A percentile compares a stretch with the other conserved stretches of the same genome.
phyloP scores from a whole-genome alignment of 2,329 filamentous ascomycete genomes.

The Chaetomium globosum region DNA sequence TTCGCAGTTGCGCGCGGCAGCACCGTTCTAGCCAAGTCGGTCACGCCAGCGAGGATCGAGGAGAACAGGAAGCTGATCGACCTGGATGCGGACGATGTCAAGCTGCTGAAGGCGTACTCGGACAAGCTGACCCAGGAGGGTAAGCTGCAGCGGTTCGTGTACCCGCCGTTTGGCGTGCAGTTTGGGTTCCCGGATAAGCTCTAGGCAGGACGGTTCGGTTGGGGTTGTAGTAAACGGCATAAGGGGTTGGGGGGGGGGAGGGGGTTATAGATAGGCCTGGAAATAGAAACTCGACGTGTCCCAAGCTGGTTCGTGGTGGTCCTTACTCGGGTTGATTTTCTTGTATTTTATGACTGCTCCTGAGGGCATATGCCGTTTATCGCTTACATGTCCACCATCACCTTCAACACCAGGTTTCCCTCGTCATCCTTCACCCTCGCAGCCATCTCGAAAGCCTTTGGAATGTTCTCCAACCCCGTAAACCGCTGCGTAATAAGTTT shows the following conservation, averaged over 20 bases:
- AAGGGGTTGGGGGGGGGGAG: no score
- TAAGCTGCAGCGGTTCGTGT: constrained; percentile 64
- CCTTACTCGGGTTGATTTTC: neutral
- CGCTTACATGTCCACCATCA: constrained; percentile 42
- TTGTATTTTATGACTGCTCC: neutral
- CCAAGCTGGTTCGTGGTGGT: neutral
- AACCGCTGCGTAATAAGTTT: constrained; percentile 73
- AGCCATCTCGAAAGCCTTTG: constrained; percentile 73
- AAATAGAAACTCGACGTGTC: constrained; percentile 4
- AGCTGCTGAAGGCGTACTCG: constrained; percentile 59
- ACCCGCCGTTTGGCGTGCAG: constrained; percentile 68
- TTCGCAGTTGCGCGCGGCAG: constrained; percentile 64
- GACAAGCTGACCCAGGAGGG: constrained; percentile 52
- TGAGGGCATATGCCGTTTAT: neutral
- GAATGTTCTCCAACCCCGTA: constrained; percentile 62
- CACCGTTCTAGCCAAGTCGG: constrained; percentile 74
- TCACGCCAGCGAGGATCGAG: constrained; percentile 68
- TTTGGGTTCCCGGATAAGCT: constrained; percentile 74
- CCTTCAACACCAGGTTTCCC: constrained; percentile 74
- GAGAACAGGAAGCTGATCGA: constrained; percentile 69
- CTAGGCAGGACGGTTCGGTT: constrained; percentile 5
- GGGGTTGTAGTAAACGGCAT: neutral
- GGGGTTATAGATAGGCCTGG: constrained; percentile 1
- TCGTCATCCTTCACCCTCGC: constrained; percentile 69
- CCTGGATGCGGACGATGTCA: constrained; percentile 65